These are phyloP conservation scores for Leishmania mexicana DNA, from an alignment of 208 protist species.

Conservation along the genomic window DNA sequence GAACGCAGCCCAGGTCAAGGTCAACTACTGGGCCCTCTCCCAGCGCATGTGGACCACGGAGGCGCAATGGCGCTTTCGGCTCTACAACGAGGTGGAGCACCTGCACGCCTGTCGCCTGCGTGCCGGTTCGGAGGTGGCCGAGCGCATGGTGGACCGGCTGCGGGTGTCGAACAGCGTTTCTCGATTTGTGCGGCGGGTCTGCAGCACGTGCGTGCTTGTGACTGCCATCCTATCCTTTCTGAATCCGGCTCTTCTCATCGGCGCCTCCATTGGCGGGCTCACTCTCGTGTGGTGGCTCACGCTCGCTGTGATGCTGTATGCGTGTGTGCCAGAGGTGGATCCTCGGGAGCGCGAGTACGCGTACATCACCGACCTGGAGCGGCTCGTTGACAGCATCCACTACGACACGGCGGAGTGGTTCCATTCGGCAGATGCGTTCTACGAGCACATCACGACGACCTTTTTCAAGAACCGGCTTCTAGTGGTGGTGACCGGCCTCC, in stretches of 20 bases:
- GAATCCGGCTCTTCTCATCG: conserved; percentile 75
- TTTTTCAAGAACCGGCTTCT: conserved; percentile 61
- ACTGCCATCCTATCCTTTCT: conserved; percentile 59
- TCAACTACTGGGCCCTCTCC: conserved; percentile 54
- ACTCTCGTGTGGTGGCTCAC: conserved; percentile 83
- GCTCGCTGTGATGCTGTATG: conserved; percentile 55
- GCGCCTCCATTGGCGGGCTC: conserved; percentile 51
- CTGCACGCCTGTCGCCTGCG: conserved; percentile 60
- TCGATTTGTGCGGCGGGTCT: conserved; percentile 56
- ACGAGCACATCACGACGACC: conserved; percentile 46
- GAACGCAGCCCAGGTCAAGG: conserved; percentile 69
- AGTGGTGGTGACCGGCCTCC: conserved; percentile 45
- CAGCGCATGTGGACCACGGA: conserved; percentile 60
- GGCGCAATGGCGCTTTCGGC: conserved; percentile 72
- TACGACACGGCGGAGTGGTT: conserved; percentile 61
- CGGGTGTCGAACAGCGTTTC: conserved; percentile 48
- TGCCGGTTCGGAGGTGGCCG: conserved; percentile 45
- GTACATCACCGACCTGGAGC: conserved; percentile 54
- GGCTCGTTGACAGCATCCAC: conserved; percentile 53
- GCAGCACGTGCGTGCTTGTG: conserved; percentile 59
- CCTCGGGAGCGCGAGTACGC: conserved; percentile 74
- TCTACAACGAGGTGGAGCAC: conserved; percentile 87
- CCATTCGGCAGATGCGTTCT: conserved; percentile 62
- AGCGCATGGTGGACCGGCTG: conserved; percentile 54
- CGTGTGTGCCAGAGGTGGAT: conserved; percentile 42